Evolutionary conservation across 2,329 filamentous ascomycete species (phyloP), one percentile per base, ranked within the genome.

Genomic region (Zasmidium cellare): DNA sequence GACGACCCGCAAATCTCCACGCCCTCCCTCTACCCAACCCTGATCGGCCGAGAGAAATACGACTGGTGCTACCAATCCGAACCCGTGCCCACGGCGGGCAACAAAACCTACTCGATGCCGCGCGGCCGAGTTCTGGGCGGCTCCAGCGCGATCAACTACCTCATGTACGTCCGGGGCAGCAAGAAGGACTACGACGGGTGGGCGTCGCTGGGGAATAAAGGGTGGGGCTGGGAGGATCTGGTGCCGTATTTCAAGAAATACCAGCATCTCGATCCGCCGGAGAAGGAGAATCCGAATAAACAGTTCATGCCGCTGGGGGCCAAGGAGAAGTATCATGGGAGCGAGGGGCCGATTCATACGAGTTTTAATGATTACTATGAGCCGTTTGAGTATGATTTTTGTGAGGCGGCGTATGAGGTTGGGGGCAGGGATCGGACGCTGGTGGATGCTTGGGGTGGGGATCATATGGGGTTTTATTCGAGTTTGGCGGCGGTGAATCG

Each of bases 61-160:
- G 71, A 74, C 53, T 72, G 71, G 69, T 70, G 68, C 53, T 72
- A 67, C 44, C 55, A 67, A 9, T 67, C 58, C 25, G 60, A 72
- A 54, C 57, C 65, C 3, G 61, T 60, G 3, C 53, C 55, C 1
- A 61, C 60, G 31, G 67, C 66, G 2, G 62, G 65, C 2, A 61
- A 62, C 20, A 72, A 71, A 52, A 65, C 55, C 1, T 68, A 69
- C 53, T 63, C 64, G 9, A 66, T 66, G 64, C 71, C 74, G 3
- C 67, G 75, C 19, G 76, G 76, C 3, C 73, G 72, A 46, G 67
- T 71, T 0, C 65, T 78, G 1, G 76, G 76, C 12, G 75, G 76
- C 0, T 71, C 69, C 20, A 62, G 55, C 22, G 74, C 70, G 0
- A 76, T 78, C 47, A 79, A 79, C 54, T 75, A 74, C 52, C 50